These are phyloP conservation scores for Tephrocybe sp. DNA, from an alignment of 768 basidiomycete genomes.

Conservation along the genomic window DNA sequence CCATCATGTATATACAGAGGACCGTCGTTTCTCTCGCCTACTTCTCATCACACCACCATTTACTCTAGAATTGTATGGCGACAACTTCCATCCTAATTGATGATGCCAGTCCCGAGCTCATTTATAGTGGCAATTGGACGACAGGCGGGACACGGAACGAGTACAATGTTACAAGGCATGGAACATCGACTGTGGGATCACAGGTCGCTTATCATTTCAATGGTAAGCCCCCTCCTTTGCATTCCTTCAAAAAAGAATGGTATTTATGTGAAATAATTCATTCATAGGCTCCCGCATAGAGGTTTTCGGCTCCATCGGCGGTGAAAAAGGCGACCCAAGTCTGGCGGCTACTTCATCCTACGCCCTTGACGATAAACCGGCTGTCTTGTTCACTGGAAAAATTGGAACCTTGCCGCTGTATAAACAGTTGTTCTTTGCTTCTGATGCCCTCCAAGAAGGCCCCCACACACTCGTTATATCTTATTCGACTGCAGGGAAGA, in stretches of 20 bases:
- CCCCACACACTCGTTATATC: constrained; percentile 5
- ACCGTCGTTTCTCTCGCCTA: no score
- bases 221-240: not conserved
- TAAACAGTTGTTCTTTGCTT: constrained; percentile 3
- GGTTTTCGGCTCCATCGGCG: constrained; percentile 14
- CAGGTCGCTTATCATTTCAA: constrained; percentile 5
- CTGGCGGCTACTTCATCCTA: constrained; percentile 10
- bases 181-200: constrained; percentile 7
- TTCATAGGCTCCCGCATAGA: constrained; percentile 8
- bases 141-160: constrained; percentile 2
- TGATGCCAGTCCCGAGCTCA: constrained; percentile 3
- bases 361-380: not conserved
- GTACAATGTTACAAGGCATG: constrained; percentile 5
- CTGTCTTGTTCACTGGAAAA: not conserved
- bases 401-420: not conserved
- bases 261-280: not conserved
- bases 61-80: no score
- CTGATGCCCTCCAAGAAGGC: not conserved
- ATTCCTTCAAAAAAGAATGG: not conserved
- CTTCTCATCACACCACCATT: no score
- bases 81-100: constrained; percentile 15
- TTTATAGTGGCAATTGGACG: not conserved
- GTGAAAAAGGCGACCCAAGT: not conserved
- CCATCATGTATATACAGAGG: no score
- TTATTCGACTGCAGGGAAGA: constrained; percentile 1